Percentiles rank a stretch among this genome's conserved stretches.
These are phyloP conservation scores for Anthostomella pinea DNA, from an alignment of 2,329 filamentous ascomycete genomes.

Conservation along the genomic window DNA sequence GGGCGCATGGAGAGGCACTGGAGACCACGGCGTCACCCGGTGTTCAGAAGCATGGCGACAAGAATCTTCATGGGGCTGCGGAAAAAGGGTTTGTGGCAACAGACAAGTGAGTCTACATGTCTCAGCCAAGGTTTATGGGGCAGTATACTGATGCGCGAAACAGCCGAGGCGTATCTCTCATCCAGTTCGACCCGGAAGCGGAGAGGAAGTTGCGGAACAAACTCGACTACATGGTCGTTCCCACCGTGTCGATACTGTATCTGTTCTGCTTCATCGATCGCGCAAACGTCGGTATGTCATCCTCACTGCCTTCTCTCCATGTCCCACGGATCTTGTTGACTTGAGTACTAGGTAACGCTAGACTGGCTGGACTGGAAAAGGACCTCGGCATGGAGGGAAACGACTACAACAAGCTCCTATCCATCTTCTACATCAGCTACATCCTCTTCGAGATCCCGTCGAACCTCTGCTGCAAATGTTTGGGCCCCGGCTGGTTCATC, in stretches of 20 bases:
- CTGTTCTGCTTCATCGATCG: conserved; percentile 70
- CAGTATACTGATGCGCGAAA: not conserved
- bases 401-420: conserved; percentile 68
- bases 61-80: conserved; percentile 31
- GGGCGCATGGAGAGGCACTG: conserved; percentile 6
- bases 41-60: conserved; percentile 12
- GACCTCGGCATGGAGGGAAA: conserved; percentile 59
- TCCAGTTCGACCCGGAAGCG: conserved; percentile 53
- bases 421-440: conserved; percentile 70
- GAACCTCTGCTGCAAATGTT: conserved; percentile 66
- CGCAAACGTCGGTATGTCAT: conserved; percentile 63
- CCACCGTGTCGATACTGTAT: conserved; percentile 62
- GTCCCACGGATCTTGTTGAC: conserved; percentile 4
- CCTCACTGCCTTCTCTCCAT: not conserved
- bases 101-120: conserved; percentile 37
- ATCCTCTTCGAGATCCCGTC: conserved; percentile 70
- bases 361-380: conserved; percentile 60
- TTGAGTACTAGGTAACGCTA: conserved; percentile 61
- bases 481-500: conserved; percentile 71
- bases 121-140: not conserved
- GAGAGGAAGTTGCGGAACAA: conserved; percentile 57
- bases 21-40: not conserved
- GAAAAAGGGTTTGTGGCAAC: conserved; percentile 45
- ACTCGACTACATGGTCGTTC: conserved; percentile 61
- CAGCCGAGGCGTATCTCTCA: conserved; percentile 47